phyloP scores from a whole-genome alignment of 73 alveolate species.

The Paramecium tetraurelia region DNA sequence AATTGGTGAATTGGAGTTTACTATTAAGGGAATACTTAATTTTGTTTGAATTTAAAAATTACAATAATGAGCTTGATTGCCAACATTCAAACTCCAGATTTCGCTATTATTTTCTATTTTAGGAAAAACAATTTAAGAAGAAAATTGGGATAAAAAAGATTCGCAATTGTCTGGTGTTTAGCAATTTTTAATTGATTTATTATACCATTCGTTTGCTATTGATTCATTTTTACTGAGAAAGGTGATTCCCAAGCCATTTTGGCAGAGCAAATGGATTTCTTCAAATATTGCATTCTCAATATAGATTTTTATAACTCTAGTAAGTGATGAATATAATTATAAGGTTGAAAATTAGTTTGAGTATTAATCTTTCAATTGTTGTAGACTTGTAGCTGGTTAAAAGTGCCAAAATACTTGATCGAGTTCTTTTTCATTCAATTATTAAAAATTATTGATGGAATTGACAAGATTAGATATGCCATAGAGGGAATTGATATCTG shows the following conservation, averaged over 20 bases:
- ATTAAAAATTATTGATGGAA: not conserved
- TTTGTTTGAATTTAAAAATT: not conserved
- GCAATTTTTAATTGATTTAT: not conserved
- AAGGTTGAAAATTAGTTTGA: not conserved
- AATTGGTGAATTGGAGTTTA: not conserved
- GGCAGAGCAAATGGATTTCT: not conserved
- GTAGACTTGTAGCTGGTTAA: not conserved
- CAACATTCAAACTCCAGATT: not conserved
- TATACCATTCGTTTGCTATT: not conserved
- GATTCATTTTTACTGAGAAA: not conserved
- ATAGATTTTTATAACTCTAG: not conserved
- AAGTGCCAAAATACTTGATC: not conserved
- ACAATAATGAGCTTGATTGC: not conserved
- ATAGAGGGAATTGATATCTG: not conserved
- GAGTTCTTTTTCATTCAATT: not conserved
- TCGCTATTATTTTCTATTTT: not conserved
- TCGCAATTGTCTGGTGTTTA: not conserved
- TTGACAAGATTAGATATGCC: not conserved
- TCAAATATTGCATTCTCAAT: not conserved
- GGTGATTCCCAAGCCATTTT: not conserved
- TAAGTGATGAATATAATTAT: not conserved
- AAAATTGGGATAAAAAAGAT: not conserved
- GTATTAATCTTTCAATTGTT: not conserved
- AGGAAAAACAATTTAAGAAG: not conserved
- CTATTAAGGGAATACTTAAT: not conserved